These are phyloP conservation scores for Tolypocladium cylindrosporum DNA, from an alignment of 2,329 filamentous ascomycete species.

Conservation along the genomic window DNA sequence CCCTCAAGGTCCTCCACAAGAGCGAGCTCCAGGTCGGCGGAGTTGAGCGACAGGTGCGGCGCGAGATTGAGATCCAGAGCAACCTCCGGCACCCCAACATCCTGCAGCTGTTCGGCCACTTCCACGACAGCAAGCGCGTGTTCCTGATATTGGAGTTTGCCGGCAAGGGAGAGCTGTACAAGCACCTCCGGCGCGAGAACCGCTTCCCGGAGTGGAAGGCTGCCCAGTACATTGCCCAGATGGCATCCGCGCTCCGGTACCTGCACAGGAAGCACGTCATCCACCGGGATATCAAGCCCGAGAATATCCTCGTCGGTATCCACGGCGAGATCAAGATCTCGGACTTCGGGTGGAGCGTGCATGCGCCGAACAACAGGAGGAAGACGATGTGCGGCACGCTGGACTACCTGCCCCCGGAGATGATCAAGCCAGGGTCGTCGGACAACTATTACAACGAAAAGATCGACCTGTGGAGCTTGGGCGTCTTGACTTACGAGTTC, in stretches of 20 bases:
- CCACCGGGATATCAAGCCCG: constrained; percentile 23
- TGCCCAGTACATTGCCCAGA: constrained; percentile 63
- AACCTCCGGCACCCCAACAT: constrained; percentile 59
- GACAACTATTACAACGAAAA: constrained; percentile 93
- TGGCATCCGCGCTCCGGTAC: constrained; percentile 36
- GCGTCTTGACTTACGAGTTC: constrained; percentile 93
- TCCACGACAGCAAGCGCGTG: constrained; percentile 61
- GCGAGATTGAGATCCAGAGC: constrained; percentile 66
- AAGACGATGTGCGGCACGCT: constrained; percentile 96
- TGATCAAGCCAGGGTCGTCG: constrained; percentile 72
- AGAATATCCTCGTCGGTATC: constrained; percentile 49
- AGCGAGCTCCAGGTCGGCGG: constrained; percentile 55
- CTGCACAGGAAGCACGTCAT: constrained; percentile 22
- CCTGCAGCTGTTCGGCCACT: constrained; percentile 57
- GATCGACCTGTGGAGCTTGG: constrained; percentile 92
- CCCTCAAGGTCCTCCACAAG: constrained; percentile 64
- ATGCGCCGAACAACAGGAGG: constrained; percentile 87
- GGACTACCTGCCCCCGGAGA: constrained; percentile 96
- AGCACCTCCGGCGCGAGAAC: constrained; percentile 56
- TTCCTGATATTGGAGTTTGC: constrained; percentile 66
- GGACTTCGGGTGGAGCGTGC: constrained; percentile 97
- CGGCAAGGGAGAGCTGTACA: constrained; percentile 56
- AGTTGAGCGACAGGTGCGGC: constrained; percentile 61
- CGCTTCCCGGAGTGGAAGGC: constrained; percentile 60
- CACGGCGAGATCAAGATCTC: constrained; percentile 98